phyloP scores from a whole-genome alignment of 345 rosid genomes.

The Camelina neglecta region DNA sequence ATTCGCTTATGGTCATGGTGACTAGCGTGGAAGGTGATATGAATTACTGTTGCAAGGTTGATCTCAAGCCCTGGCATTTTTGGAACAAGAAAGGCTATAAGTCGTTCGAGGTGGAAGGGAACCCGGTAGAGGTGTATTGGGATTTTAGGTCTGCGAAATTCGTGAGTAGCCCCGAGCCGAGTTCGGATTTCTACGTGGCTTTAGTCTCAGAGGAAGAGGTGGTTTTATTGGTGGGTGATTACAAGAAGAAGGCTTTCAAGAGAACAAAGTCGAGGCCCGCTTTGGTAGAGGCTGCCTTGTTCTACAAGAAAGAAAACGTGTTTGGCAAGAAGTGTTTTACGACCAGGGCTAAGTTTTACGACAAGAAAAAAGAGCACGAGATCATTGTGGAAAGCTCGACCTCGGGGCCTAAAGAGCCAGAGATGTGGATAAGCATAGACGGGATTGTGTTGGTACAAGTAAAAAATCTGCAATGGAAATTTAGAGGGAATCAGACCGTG shows the following conservation, averaged over 20 bases:
- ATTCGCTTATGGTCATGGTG: conserved; percentile 61
- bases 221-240: conserved; percentile 79
- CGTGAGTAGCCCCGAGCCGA: conserved; percentile 76
- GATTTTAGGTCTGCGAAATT: conserved; percentile 88
- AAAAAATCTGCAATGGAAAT: conserved; percentile 89
- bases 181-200: conserved; percentile 79
- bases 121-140: conserved; percentile 69
- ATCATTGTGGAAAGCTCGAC: conserved; percentile 79
- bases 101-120: conserved; percentile 64
- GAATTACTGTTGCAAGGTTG: conserved; percentile 63
- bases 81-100: conserved; percentile 88
- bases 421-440: conserved; percentile 95
- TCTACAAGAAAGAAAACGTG: conserved; percentile 85
- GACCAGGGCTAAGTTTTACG: conserved; percentile 73
- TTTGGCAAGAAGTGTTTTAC: conserved; percentile 77
- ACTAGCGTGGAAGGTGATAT: conserved; percentile 61
- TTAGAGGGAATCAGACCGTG: conserved; percentile 88
- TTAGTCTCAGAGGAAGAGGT: conserved; percentile 80
- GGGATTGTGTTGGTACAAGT: conserved; percentile 77
- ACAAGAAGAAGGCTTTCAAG: conserved; percentile 85
- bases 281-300: conserved; percentile 60
- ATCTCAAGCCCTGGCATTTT: conserved; percentile 88
- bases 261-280: conserved; percentile 81
- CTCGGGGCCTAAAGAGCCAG: conserved; percentile 68
- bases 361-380: conserved; percentile 68